phyloP scores from a whole-genome alignment of 2,329 filamentous ascomycete genomes.

The Thermothelomyces thermophilus region DNA sequence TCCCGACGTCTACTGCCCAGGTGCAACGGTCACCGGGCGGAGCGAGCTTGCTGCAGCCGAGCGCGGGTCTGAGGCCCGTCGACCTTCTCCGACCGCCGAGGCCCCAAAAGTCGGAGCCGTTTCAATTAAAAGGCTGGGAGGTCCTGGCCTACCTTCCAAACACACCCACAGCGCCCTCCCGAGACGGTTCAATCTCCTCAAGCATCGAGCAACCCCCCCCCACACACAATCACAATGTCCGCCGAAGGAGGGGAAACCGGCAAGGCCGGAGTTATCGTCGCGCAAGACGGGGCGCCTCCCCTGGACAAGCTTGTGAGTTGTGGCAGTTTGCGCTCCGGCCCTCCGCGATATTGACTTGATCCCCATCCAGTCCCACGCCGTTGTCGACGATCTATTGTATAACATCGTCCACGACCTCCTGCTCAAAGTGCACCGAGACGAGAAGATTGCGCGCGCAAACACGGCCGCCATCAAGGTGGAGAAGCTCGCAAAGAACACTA shows the following conservation, averaged over 20 bases:
- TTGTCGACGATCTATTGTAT: constrained; percentile 69
- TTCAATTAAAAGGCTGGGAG: constrained; percentile 9
- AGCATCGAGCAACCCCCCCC: background rate
- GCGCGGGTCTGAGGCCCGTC: constrained; percentile 2
- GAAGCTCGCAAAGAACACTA: constrained; percentile 51
- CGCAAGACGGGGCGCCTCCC: constrained; percentile 43
- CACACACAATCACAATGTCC: constrained; percentile 23
- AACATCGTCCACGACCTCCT: constrained; percentile 71
- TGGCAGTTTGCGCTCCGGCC: background rate
- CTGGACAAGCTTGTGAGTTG: constrained; percentile 54
- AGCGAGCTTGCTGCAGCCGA: constrained; percentile 5
- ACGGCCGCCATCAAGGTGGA: constrained; percentile 59
- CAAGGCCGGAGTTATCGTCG: constrained; percentile 52
- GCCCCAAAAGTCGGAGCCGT: constrained; percentile 9
- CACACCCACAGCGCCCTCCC: constrained; percentile 6
- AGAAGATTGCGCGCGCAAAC: constrained; percentile 66
- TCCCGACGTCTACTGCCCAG: background rate
- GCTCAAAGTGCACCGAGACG: constrained; percentile 67
- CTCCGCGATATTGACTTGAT: constrained; percentile 12
- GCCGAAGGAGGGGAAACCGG: constrained; percentile 33
- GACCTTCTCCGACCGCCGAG: constrained; percentile 3
- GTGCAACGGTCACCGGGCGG: constrained; percentile 1
- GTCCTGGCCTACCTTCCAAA: constrained; percentile 11
- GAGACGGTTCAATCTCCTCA: background rate
- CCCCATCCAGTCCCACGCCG: constrained; percentile 47